Evolutionary conservation across 2,329 filamentous ascomycete species (phyloP), one percentile per base, ranked within the genome.

Genomic region (Cercospora sp.): DNA sequence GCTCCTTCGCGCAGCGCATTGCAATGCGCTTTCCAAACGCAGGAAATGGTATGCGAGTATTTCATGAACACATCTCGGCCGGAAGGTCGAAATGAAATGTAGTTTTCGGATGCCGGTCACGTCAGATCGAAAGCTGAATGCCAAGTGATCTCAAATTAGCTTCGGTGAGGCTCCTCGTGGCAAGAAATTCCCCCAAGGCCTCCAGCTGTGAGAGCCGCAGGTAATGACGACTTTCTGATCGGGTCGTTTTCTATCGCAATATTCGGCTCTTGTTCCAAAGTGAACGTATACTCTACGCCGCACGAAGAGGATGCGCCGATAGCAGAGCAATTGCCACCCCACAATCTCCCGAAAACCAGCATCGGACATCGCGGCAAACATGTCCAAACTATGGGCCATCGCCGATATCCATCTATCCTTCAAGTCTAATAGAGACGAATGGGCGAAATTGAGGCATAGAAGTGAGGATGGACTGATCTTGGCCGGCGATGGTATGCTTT

Each of bases 341-440:
- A 31, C 13, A 13, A 18, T 10, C 23, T 16, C 28, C 23, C 53
- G 23, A 57, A 28, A 31, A 10, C 10, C 53, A 57, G 26, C 53
- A 18, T 18, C 12, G 48, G 48, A 53, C 10, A 48, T 39, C 8
- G 28, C 39, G 28, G 51, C 61, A 33, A 55, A 39, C 31, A 64
- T 58, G 61, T 9, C 61, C 30, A 67, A 70, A 60, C 77, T 83
- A n/a, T 83, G 79, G 75, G 82, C 81, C 30, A 83, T 83, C 66
- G 75, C 77, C 70, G 82, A 83, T 73, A 79, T 83, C 51, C 82
- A 83, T 69, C 76, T 83, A 67, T 82, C 80, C 20, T 83, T 80
- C 79, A 82, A 82, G 67, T 75, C 74, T 64, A 83, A 83, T 67
- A 78, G 79, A 60, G 80, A 82, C 65, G 81, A 80, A 30, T 79